These are phyloP conservation scores for Cladosporium sp. DNA, from an alignment of 2,329 filamentous ascomycete species.

Conservation along the genomic window DNA sequence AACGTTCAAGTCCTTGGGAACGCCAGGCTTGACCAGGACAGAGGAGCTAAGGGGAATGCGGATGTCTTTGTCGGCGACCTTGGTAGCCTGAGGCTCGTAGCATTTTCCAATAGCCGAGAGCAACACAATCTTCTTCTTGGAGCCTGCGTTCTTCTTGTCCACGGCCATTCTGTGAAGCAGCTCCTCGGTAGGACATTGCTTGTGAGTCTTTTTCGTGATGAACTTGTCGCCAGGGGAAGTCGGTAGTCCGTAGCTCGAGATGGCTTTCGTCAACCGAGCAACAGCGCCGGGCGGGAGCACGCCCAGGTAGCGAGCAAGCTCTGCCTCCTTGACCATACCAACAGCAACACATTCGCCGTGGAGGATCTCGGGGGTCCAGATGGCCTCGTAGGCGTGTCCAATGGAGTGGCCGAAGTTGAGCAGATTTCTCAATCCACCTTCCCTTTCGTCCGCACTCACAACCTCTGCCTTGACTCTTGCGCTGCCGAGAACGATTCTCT, in stretches of 20 bases:
- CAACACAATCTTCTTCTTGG: slow-evolving; percentile 92
- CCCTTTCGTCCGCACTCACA: slow-evolving; percentile 89
- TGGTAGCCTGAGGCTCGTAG: slow-evolving; percentile 79
- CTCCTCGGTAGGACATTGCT: slow-evolving; percentile 80
- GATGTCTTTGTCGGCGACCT: slow-evolving; percentile 83
- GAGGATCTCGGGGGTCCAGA: slow-evolving; percentile 89
- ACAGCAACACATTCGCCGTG: slow-evolving; percentile 96
- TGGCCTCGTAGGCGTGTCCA: slow-evolving; percentile 92
- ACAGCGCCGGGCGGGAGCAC: slow-evolving; percentile 82
- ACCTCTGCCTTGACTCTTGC: slow-evolving; percentile 93
- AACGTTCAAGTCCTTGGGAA: slow-evolving; percentile 62
- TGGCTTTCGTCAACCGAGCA: slow-evolving; percentile 84
- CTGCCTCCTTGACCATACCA: slow-evolving; percentile 97
- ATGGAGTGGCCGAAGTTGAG: slow-evolving; percentile 98
- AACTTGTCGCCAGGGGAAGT: slow-evolving; percentile 80
- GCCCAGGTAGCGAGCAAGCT: slow-evolving; percentile 84
- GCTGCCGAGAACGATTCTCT: slow-evolving; percentile 74
- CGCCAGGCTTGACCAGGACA: slow-evolving; percentile 67
- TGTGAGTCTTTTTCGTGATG: slow-evolving; percentile 78
- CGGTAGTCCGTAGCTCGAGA: slow-evolving; percentile 88
- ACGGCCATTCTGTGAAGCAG: slow-evolving; percentile 92
- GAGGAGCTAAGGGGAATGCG: slow-evolving; percentile 77
- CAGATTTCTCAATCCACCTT: slow-evolving; percentile 88
- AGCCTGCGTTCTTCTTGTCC: slow-evolving; percentile 97
- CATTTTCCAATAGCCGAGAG: slow-evolving; percentile 86